Conservation (phyloP, 306 rosid genomes). For the Cucurbita maxima region DNA sequence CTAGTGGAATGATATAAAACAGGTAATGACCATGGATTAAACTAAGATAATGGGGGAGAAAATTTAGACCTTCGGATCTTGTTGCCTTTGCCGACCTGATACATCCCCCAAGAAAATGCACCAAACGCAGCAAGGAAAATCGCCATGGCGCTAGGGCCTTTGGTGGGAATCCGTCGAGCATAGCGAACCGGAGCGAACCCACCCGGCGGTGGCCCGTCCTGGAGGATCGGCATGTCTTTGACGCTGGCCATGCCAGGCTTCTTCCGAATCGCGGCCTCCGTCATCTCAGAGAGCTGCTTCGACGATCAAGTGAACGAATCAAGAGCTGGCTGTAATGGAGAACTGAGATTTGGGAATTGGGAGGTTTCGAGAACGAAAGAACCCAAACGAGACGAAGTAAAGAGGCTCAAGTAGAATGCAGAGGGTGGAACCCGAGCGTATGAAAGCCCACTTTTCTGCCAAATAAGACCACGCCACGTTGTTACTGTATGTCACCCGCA, state of each 20-base stretch:
- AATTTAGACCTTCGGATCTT: conserved; percentile 64
- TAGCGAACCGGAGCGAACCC: conserved; percentile 92
- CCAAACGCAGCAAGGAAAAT: conserved; percentile 67
- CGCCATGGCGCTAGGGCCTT: conserved; percentile 81
- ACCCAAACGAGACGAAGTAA: not conserved
- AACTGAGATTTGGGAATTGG: not conserved
- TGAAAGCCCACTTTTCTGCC: not conserved
- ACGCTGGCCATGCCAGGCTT: conserved; percentile 98
- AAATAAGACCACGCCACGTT: not conserved
- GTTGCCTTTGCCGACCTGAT: conserved; percentile 94
- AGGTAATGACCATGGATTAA: not conserved
- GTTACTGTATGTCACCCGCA: not conserved
- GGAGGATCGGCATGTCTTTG: conserved; percentile 96
- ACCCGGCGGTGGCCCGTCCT: conserved; percentile 98
- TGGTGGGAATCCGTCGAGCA: conserved; percentile 95
- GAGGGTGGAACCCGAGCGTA: not conserved
- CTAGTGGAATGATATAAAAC: not conserved
- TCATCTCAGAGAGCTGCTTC: conserved; percentile 32
- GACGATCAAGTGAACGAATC: not conserved
- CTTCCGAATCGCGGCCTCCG: conserved; percentile 80
- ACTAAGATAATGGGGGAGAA: not conserved
- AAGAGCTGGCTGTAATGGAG: not conserved
- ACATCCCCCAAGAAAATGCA: conserved; percentile 94
- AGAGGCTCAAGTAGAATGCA: not conserved
- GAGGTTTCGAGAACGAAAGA: not conserved